Conservation (phyloP, 2,329 filamentous ascomycete species). For the Fusarium acutatum region DNA sequence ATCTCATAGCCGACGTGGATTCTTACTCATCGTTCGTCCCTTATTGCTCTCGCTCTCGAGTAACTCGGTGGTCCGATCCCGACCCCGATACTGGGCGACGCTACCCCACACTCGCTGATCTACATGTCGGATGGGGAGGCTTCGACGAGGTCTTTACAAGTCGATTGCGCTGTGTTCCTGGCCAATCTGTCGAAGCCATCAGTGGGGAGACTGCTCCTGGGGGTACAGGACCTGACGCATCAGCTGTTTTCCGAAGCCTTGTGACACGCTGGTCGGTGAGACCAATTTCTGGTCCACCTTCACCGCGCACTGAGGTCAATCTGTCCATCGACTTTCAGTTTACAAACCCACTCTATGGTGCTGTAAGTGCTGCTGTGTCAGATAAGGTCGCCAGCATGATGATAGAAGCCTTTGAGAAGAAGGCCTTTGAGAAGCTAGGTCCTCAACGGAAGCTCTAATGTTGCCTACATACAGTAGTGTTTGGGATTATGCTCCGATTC, state of each 20-base stretch:
- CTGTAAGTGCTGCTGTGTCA: constrained; percentile 81
- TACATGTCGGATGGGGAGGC: constrained; percentile 86
- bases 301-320: constrained; percentile 71
- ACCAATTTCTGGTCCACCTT: constrained; percentile 47
- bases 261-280: constrained; percentile 74
- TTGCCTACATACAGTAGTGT: background rate
- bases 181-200: constrained; percentile 78
- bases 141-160: constrained; percentile 87
- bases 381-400: constrained; percentile 86
- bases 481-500: background rate
- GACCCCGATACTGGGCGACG: constrained; percentile 56
- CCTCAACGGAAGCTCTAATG: constrained; percentile 21
- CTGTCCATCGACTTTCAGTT: constrained; percentile 85
- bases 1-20: constrained; percentile 86
- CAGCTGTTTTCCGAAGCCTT: constrained; percentile 71
- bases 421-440: constrained; percentile 64
- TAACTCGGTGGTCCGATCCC: constrained; percentile 76
- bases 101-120: constrained; percentile 78
- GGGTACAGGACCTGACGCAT: constrained; percentile 50
- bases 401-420: constrained; percentile 91
- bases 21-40: constrained; percentile 89
- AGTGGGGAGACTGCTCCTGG: constrained; percentile 65
- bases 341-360: constrained; percentile 85
- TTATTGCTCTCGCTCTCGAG: constrained; percentile 80
- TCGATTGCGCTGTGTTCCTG: constrained; percentile 79